phyloP scores from a whole-genome alignment of 2,329 filamentous ascomycete genomes.

The Paraconiothyrium brasiliense region DNA sequence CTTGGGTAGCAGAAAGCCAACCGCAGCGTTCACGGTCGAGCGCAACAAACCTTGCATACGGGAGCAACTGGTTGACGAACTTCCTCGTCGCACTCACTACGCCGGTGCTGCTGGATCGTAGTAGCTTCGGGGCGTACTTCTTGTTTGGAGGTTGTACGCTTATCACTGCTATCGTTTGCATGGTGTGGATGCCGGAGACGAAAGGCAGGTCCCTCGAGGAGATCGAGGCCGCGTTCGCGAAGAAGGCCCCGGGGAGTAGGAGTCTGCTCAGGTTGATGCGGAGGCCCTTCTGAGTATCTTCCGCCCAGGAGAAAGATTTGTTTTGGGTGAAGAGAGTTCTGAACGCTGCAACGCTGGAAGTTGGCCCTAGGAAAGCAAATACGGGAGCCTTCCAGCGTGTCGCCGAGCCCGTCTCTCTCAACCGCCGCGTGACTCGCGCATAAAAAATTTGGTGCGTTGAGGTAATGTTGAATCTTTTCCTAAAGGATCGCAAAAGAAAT shows the following conservation, averaged over 20 bases:
- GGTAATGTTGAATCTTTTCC: no score
- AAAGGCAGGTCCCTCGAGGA: slow-evolving; percentile 58
- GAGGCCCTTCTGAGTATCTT: neutral
- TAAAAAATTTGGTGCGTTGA: no score
- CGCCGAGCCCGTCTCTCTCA: no score
- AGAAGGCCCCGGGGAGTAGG: slow-evolving; percentile 3
- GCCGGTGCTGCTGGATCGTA: slow-evolving; percentile 58
- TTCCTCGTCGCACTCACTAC: slow-evolving; percentile 54
- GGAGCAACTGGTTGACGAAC: slow-evolving; percentile 44
- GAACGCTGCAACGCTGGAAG: no score
- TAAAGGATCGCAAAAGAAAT: no score
- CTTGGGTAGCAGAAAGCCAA: slow-evolving; percentile 68
- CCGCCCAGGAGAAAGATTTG: no score
- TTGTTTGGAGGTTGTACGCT: slow-evolving; percentile 41
- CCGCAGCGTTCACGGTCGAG: slow-evolving; percentile 64
- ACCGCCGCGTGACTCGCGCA: no score
- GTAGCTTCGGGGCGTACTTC: slow-evolving; percentile 45
- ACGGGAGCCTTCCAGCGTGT: no score
- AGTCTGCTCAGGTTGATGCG: neutral
- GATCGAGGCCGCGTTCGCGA: slow-evolving; percentile 7
- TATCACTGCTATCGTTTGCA: slow-evolving; percentile 31
- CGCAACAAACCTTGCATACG: slow-evolving; percentile 56
- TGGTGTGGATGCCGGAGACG: slow-evolving; percentile 62
- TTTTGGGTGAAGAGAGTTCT: no score
- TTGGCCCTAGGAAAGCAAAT: no score